phyloP scores from a whole-genome alignment of 441 rosid genomes.

The Metrosideros polymorpha region DNA sequence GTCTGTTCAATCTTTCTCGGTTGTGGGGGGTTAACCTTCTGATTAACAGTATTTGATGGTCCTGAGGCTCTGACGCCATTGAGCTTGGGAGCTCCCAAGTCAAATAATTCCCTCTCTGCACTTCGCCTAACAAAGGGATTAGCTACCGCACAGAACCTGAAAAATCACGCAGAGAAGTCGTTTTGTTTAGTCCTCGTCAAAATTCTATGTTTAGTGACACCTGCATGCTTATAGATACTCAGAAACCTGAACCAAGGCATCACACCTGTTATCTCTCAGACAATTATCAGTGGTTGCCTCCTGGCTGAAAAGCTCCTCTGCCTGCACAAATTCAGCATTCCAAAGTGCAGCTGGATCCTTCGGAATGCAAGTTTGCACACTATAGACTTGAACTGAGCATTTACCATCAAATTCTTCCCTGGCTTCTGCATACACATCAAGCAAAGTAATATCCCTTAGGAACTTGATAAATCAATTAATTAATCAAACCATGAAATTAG shows the following conservation, averaged over 20 bases:
- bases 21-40: conserved; percentile 17
- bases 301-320: conserved; percentile 75
- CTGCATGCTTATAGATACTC: background rate
- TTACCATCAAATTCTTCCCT: conserved; percentile 56
- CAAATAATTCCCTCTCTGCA: conserved; percentile 26
- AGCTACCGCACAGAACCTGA: conserved; percentile 73
- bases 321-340: conserved; percentile 84
- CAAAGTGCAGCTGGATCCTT: conserved; percentile 73
- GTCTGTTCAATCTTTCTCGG: conserved; percentile 30
- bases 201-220: background rate
- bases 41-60: conserved; percentile 15
- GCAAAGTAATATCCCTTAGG: background rate
- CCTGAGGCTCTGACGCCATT: conserved; percentile 25
- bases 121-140: conserved; percentile 52
- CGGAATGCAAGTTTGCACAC: conserved; percentile 77
- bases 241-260: background rate
- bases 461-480: background rate
- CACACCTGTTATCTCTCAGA: conserved; percentile 80
- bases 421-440: conserved; percentile 39
- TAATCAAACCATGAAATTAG: conserved; percentile 1
- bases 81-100: conserved; percentile 16
- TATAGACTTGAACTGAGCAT: conserved; percentile 66
- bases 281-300: conserved; percentile 49
- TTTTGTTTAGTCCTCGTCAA: background rate
- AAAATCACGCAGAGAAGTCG: background rate